Evolutionary conservation across 1,284 basidiomycete genomes (phyloP).

Genomic region (Naganishia sp.): DNA sequence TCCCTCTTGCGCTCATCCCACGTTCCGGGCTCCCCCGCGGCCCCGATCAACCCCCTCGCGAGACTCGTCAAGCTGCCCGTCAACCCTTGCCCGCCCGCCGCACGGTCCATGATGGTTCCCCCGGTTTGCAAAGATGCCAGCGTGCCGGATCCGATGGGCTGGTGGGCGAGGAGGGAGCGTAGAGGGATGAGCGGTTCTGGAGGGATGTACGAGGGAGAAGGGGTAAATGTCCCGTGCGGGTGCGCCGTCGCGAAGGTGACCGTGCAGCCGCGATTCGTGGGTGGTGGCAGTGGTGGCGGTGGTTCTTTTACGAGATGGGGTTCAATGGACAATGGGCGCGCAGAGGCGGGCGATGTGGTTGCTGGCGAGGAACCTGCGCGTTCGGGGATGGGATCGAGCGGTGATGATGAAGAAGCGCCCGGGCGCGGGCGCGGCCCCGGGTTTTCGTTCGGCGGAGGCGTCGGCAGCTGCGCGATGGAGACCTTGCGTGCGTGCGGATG

Average conservation of each 20-base stretch:
- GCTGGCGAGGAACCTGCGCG: too few species aligned
- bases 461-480: constrained; percentile 9
- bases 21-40: constrained; percentile 46
- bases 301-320: neutral
- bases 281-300: neutral
- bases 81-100: neutral
- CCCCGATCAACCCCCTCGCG: constrained; percentile 50
- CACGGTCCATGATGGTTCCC: constrained; percentile 37
- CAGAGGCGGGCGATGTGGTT: neutral
- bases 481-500: constrained; percentile 20
- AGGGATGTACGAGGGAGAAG: constrained; percentile 51
- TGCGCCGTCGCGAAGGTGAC: constrained; percentile 53
- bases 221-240: constrained; percentile 50
- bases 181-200: constrained; percentile 54
- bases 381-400: too few species aligned
- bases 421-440: too few species aligned
- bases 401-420: too few species aligned
- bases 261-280: constrained; percentile 25
- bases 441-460: neutral
- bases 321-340: too few species aligned
- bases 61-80: neutral
- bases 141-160: constrained; percentile 52
- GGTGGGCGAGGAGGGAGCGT: constrained; percentile 49
- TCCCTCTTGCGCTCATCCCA: constrained; percentile 52
- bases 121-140: constrained; percentile 51